phyloP scores from a whole-genome alignment of 2,329 filamentous ascomycete genomes.

The Thielaviopsis punctulata region DNA sequence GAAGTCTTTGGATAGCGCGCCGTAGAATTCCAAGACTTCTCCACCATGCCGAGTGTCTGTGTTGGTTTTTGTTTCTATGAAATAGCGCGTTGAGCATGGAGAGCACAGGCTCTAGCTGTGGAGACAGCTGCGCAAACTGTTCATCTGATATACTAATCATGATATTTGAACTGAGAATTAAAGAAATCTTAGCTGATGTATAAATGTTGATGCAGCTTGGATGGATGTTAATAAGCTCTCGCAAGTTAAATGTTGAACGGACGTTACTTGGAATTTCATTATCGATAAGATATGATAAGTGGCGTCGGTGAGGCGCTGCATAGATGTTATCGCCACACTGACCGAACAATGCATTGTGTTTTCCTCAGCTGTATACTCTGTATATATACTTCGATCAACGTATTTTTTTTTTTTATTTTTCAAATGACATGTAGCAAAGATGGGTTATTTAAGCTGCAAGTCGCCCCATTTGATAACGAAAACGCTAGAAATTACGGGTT shows the following conservation, averaged over 20 bases:
- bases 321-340: not conserved
- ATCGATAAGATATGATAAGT: not conserved
- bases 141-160: not conserved
- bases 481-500: too few species aligned
- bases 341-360: not conserved
- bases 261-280: not conserved
- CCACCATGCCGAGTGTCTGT: conserved; percentile 70
- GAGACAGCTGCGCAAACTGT: conserved; percentile 2
- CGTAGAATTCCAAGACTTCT: conserved; percentile 52
- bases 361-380: not conserved
- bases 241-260: too few species aligned
- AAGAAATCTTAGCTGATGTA: too few species aligned
- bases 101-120: conserved; percentile 22
- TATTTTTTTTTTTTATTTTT: not conserved
- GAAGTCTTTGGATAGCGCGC: conserved; percentile 42
- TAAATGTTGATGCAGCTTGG: too few species aligned
- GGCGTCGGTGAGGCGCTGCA: not conserved
- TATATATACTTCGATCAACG: too few species aligned
- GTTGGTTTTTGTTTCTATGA: conserved; percentile 84
- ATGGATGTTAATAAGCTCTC: too few species aligned
- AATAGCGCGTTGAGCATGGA: conserved; percentile 54
- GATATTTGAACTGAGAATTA: not conserved
- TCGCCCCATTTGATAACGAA: too few species aligned
- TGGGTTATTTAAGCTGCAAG: not conserved
- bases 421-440: not conserved